These are phyloP conservation scores for Vitis vinifera DNA, from an alignment of 164 flowering plant species.

Conservation along the genomic window DNA sequence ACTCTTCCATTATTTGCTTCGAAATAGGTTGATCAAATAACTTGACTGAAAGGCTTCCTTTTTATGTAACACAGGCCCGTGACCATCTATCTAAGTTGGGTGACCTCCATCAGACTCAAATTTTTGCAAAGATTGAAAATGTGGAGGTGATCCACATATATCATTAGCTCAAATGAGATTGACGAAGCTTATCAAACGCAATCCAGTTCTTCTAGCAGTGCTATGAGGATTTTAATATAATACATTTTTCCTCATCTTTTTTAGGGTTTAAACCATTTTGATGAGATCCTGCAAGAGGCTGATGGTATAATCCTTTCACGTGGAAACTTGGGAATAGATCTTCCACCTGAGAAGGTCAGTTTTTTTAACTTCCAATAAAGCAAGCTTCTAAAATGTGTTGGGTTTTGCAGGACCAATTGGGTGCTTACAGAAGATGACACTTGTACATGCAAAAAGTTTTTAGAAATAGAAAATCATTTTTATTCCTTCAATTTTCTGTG, in stretches of 20 bases:
- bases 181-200: neutral
- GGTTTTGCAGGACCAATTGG: neutral
- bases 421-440: neutral
- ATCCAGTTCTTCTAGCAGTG: neutral
- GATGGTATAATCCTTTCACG: conserved; percentile 88
- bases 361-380: neutral
- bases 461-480: too few species aligned
- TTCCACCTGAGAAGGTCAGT: conserved; percentile 86
- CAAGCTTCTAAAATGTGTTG: too few species aligned
- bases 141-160: conserved; percentile 33
- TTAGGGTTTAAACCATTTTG: conserved; percentile 82
- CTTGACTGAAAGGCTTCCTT: conserved; percentile 5
- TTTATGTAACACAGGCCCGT: conserved; percentile 63
- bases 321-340: conserved; percentile 84
- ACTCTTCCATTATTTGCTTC: neutral
- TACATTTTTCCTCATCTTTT: conserved; percentile 7
- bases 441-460: neutral
- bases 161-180: neutral
- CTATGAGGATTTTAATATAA: neutral
- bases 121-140: conserved; percentile 88
- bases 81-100: conserved; percentile 78
- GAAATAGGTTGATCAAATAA: neutral
- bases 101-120: conserved; percentile 82
- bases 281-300: conserved; percentile 86
- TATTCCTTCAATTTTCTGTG: too few species aligned